Evolutionary conservation across 2,329 filamentous ascomycete species (phyloP).

Genomic region (Apiospora phragmitis): DNA sequence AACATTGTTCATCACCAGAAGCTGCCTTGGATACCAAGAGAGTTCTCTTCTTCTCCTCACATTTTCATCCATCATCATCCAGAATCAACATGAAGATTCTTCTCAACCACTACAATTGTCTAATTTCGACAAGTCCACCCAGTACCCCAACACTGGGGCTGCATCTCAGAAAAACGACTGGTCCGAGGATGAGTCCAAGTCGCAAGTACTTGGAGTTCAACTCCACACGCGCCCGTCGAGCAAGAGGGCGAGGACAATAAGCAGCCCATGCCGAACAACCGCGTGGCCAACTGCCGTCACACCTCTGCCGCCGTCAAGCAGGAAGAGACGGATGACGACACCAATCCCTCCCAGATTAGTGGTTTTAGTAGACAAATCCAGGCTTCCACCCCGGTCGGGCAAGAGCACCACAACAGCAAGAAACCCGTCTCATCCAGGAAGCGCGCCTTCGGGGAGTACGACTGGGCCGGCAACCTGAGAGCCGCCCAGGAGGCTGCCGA

Average conservation of each 20-base stretch:
- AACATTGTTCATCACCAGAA: not conserved
- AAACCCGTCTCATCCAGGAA: too few relatives aligned
- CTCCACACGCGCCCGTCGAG: not conserved
- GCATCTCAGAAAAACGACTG: too few relatives aligned
- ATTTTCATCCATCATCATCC: not conserved
- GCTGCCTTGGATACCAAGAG: not conserved
- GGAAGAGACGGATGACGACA: too few relatives aligned
- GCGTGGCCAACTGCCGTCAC: too few relatives aligned
- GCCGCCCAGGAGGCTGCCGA: not conserved
- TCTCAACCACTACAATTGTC: not conserved
- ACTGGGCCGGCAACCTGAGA: not conserved
- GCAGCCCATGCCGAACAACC: not conserved
- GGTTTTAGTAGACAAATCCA: too few relatives aligned
- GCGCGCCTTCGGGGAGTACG: not conserved
- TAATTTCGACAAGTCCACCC: too few relatives aligned
- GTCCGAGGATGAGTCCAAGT: too few relatives aligned
- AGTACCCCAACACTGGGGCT: too few relatives aligned
- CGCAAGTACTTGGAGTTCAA: too few relatives aligned
- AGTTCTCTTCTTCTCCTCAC: not conserved
- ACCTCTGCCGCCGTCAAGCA: too few relatives aligned
- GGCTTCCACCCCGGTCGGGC: not conserved
- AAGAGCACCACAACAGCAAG: not conserved
- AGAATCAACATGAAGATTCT: not conserved
- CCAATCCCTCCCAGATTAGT: not conserved
- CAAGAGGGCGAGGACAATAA: not conserved